A percentile compares a stretch with the other conserved stretches of the same genome.
phyloP scores from a whole-genome alignment of 2,329 filamentous ascomycete species.

The Diaporthe australafricana region DNA sequence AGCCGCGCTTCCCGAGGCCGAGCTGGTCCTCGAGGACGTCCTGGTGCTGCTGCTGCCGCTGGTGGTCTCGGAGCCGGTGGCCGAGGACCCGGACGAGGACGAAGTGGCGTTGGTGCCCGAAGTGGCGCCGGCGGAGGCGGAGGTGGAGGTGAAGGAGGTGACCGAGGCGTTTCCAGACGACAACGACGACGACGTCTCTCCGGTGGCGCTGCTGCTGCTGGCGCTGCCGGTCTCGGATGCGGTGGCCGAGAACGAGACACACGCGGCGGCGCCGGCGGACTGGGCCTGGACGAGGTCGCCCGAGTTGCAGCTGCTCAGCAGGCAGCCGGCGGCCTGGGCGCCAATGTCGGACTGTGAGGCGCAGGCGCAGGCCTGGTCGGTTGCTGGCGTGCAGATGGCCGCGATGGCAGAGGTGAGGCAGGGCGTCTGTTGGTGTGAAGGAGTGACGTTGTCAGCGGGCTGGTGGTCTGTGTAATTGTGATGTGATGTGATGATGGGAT shows the following conservation, averaged over 20 bases:
- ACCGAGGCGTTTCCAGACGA: conserved; percentile 16
- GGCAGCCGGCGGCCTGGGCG: conserved; percentile 45
- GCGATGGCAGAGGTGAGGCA: conserved; percentile 61
- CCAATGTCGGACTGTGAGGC: conserved; percentile 49
- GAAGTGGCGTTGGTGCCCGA: conserved; percentile 2
- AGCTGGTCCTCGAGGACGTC: conserved; percentile 3
- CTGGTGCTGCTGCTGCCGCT: neutral
- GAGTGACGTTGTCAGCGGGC: neutral
- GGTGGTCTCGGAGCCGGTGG: neutral
- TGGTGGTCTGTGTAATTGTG: neutral
- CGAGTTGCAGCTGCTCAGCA: conserved; percentile 46
- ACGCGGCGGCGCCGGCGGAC: conserved; percentile 47
- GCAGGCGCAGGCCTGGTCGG: conserved; percentile 65
- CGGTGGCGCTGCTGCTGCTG: conserved; percentile 31
- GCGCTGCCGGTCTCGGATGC: conserved; percentile 29
- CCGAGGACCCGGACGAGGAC: neutral
- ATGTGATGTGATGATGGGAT: neutral
- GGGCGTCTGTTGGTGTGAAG: conserved; percentile 47
- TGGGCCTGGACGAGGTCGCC: conserved; percentile 45
- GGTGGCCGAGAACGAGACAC: conserved; percentile 45
- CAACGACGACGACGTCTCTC: conserved; percentile 18
- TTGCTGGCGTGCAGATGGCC: conserved; percentile 56
- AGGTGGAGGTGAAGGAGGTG: conserved; percentile 24
- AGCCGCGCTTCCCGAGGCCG: neutral
- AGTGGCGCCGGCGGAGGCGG: neutral